These are phyloP conservation scores for Collybiopsis luxurians DNA, from an alignment of 768 basidiomycete genomes.

Conservation along the genomic window DNA sequence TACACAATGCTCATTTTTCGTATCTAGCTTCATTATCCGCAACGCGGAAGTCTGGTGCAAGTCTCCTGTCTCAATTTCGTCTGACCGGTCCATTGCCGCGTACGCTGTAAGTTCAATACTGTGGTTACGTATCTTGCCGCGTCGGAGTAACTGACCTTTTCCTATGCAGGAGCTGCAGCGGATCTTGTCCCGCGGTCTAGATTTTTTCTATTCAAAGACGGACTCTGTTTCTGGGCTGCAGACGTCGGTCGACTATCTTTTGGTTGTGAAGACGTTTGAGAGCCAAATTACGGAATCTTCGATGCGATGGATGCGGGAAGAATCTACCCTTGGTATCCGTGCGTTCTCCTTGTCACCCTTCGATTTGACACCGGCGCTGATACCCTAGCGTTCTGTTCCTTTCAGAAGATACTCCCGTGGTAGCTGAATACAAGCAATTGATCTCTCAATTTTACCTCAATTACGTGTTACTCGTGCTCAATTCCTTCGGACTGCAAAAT, in stretches of 20 bases:
- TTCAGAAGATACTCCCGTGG: constrained; percentile 24
- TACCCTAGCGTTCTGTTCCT: too few relatives aligned
- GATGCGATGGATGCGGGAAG: constrained; percentile 46
- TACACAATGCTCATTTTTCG: neutral
- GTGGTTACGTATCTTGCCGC: too few relatives aligned
- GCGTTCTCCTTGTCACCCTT: neutral
- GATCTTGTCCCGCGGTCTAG: constrained; percentile 83
- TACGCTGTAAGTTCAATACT: constrained; percentile 60
- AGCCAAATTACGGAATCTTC: constrained; percentile 65
- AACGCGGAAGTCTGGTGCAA: constrained; percentile 75
- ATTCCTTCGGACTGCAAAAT: constrained; percentile 96
- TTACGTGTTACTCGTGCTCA: constrained; percentile 84
- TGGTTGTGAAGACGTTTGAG: constrained; percentile 83
- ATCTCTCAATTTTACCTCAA: constrained; percentile 77
- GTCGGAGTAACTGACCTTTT: constrained; percentile 10
- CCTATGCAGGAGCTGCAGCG: constrained; percentile 75
- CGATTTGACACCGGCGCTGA: neutral
- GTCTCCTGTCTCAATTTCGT: constrained; percentile 56
- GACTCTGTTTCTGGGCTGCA: constrained; percentile 80
- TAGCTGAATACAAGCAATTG: constrained; percentile 43
- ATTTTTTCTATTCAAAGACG: constrained; percentile 85
- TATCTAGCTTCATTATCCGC: constrained; percentile 77
- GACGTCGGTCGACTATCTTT: constrained; percentile 78
- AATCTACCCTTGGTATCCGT: neutral
- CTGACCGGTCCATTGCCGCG: constrained; percentile 69